A percentile compares a stretch with the other conserved stretches of the same genome.
phyloP scores from a whole-genome alignment of 108 stramenopile genomes.

The Pseudonitzschia multistriata region DNA sequence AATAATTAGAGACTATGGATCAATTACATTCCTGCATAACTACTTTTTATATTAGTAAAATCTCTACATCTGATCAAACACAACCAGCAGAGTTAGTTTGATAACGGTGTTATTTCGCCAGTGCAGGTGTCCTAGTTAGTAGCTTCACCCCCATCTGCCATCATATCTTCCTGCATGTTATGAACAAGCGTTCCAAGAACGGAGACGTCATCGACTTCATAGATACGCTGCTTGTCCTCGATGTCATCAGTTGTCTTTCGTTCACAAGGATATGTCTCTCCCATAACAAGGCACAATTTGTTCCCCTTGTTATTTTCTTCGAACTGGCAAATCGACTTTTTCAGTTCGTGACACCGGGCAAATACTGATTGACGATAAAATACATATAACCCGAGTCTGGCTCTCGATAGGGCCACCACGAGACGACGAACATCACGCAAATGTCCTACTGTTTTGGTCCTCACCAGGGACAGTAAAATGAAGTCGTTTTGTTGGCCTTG shows the following conservation, averaged over 20 bases:
- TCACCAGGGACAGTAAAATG: slow-evolving; percentile 91
- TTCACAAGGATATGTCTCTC: slow-evolving; percentile 58
- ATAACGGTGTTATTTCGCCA: background rate
- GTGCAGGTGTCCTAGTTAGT: no score
- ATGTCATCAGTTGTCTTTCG: slow-evolving; percentile 51
- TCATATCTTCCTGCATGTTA: slow-evolving; percentile 64
- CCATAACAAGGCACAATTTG: slow-evolving; percentile 71
- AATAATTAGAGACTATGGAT: no score
- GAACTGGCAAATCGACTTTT: slow-evolving; percentile 67
- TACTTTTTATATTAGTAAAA: no score
- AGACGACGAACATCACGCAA: slow-evolving; percentile 94
- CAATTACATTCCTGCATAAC: no score
- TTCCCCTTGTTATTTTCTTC: slow-evolving; percentile 26
- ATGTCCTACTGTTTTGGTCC: slow-evolving; percentile 93
- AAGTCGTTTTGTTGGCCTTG: slow-evolving; percentile 98
- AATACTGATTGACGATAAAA: slow-evolving; percentile 78
- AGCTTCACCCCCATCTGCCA: slow-evolving; percentile 14
- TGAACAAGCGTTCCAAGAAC: slow-evolving; percentile 81
- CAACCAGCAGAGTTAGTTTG: no score
- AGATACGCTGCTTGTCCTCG: slow-evolving; percentile 43
- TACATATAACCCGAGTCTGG: slow-evolving; percentile 96
- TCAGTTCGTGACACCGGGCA: slow-evolving; percentile 70
- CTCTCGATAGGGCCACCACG: slow-evolving; percentile 94
- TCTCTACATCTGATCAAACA: no score
- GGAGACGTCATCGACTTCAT: slow-evolving; percentile 68